These are phyloP conservation scores for Aspergillus fischeri DNA, from an alignment of 2,329 filamentous ascomycete species.

Conservation along the genomic window DNA sequence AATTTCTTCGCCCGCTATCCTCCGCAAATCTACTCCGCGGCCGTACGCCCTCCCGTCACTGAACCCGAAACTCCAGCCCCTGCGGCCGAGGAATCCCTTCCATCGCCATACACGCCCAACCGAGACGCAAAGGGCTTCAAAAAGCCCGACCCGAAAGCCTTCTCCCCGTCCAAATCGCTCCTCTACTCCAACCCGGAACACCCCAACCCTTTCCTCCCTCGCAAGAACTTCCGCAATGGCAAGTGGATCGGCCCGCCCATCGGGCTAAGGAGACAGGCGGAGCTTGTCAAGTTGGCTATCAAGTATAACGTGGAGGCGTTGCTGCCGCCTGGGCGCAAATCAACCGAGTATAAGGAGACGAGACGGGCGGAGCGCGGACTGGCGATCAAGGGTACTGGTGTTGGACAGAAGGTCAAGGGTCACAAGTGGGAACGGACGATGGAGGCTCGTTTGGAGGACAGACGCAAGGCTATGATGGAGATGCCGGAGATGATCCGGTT, in stretches of 20 bases:
- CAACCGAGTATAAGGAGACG: constrained; percentile 62
- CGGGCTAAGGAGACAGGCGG: constrained; percentile 82
- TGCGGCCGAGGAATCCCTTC: constrained; percentile 19
- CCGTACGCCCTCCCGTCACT: constrained; percentile 25
- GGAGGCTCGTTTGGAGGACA: constrained; percentile 76
- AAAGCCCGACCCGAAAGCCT: constrained; percentile 27
- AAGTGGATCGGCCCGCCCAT: constrained; percentile 79
- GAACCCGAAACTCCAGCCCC: constrained; percentile 12
- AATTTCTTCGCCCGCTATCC: constrained; percentile 90
- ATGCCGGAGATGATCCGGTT: constrained; percentile 90
- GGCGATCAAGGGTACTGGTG: constrained; percentile 86
- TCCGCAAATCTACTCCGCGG: constrained; percentile 52
- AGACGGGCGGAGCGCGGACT: constrained; percentile 74
- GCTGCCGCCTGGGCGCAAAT: constrained; percentile 72
- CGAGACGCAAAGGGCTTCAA: constrained; percentile 41
- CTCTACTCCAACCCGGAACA: constrained; percentile 43
- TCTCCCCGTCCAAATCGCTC: constrained; percentile 30
- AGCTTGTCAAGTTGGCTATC: constrained; percentile 80
- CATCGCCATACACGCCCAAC: constrained; percentile 39
- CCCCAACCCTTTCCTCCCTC: constrained; percentile 76
- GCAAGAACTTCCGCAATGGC: constrained; percentile 72
- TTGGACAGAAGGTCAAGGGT: constrained; percentile 91
- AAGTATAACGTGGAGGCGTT: constrained; percentile 76
- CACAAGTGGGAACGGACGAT: constrained; percentile 87
- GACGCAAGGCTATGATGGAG: constrained; percentile 85